Evolutionary conservation across 192 early-diverging fungal species (phyloP).

Genomic region (Coemansia sp.): DNA sequence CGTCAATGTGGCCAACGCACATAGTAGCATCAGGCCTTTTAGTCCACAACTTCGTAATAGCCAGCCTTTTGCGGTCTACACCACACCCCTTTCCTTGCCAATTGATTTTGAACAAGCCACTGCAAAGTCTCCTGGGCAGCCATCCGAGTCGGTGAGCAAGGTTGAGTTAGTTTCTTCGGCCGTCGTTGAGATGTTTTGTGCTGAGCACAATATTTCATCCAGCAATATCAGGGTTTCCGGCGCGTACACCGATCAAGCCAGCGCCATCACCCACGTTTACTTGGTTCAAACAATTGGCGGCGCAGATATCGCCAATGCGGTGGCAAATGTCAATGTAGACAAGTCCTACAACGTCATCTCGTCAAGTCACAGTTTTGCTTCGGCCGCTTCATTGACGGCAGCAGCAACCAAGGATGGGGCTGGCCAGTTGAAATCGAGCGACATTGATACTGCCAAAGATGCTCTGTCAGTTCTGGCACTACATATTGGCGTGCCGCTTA

Average conservation of each 20-base stretch:
- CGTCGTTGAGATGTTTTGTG: slow-evolving; percentile 1
- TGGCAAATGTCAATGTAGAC: slow-evolving; percentile 80
- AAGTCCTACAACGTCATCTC: slow-evolving; percentile 60
- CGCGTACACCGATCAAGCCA: slow-evolving; percentile 63
- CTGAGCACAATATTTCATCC: background rate
- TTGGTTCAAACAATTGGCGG: slow-evolving; percentile 69
- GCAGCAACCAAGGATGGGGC: background rate
- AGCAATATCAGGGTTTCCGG: slow-evolving; percentile 54
- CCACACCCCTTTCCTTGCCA: background rate
- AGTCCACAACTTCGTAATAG: background rate
- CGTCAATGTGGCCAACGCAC: background rate
- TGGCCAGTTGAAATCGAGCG: background rate
- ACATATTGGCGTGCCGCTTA: slow-evolving; percentile 1
- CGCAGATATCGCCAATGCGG: slow-evolving; percentile 73
- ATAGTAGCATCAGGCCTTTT: background rate
- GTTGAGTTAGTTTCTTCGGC: slow-evolving; percentile 3
- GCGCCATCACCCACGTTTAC: slow-evolving; percentile 84
- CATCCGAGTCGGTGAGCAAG: background rate
- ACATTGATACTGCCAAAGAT: background rate
- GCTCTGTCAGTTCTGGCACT: slow-evolving; percentile 9
- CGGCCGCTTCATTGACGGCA: background rate
- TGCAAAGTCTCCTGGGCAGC: background rate
- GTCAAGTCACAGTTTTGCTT: slow-evolving; percentile 65
- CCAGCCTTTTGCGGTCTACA: background rate
- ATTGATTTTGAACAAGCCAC: background rate